These are phyloP conservation scores for Fragilaria crotonensis DNA, from an alignment of 108 stramenopile species.

Conservation along the genomic window DNA sequence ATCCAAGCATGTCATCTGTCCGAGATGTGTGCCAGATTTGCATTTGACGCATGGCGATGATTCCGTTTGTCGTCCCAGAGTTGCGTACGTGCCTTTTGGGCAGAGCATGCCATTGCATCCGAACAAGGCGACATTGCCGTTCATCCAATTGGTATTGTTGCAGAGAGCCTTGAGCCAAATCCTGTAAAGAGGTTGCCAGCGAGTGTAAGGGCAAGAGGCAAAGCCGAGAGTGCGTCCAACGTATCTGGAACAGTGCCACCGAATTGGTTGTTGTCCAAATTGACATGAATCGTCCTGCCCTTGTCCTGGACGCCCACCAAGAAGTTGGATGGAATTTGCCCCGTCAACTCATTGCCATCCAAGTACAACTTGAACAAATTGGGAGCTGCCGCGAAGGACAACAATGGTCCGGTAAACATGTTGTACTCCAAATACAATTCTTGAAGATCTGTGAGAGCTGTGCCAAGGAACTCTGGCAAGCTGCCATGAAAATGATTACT, in stretches of 20 bases:
- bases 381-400: constrained; percentile 31
- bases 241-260: constrained; percentile 14
- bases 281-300: constrained; percentile 11
- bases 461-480: not conserved
- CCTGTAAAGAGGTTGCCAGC: constrained; percentile 33
- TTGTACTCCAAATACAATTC: constrained; percentile 3
- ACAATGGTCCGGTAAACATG: constrained; percentile 24
- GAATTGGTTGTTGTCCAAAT: constrained; percentile 19
- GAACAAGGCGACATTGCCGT: constrained; percentile 43
- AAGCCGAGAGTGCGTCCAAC: constrained; percentile 9
- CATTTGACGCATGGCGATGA: constrained; percentile 12
- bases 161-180: constrained; percentile 31
- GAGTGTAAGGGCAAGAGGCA: constrained; percentile 16
- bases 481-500: not conserved
- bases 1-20: constrained; percentile 18
- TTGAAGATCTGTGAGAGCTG: constrained; percentile 1
- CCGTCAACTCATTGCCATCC: constrained; percentile 20
- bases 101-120: constrained; percentile 76
- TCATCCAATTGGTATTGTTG: constrained; percentile 29
- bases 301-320: not conserved
- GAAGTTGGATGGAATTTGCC: constrained; percentile 23
- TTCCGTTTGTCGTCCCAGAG: constrained; percentile 35
- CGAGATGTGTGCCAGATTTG: constrained; percentile 13
- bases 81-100: constrained; percentile 49
- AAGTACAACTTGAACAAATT: constrained; percentile 18